Evolutionary conservation across 306 rosid genomes (phyloP).

Genomic region (Lablab purpureus): DNA sequence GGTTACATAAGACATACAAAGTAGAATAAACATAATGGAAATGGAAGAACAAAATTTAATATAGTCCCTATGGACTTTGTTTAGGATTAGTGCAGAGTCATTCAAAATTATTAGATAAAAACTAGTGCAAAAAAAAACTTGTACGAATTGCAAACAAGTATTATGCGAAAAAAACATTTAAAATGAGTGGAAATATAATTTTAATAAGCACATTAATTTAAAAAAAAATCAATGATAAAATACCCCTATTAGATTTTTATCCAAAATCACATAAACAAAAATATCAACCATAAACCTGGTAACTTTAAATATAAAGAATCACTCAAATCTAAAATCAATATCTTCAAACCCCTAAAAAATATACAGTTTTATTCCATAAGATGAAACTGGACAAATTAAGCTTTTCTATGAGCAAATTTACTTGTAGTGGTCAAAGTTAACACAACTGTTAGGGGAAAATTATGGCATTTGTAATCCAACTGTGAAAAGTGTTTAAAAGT

Average conservation of each 20-base stretch:
- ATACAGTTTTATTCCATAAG: not conserved
- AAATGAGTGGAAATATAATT: not conserved
- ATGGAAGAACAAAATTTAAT: not conserved
- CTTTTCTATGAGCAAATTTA: not conserved
- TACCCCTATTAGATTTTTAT: too few relatives aligned
- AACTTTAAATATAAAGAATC: too few relatives aligned
- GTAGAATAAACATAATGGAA: not conserved
- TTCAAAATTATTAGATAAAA: not conserved
- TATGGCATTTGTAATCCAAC: too few relatives aligned
- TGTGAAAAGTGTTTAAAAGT: too few relatives aligned
- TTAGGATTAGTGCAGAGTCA: not conserved
- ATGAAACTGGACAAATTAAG: not conserved
- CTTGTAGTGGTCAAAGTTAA: not conserved
- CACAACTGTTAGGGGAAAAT: too few relatives aligned
- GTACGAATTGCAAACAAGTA: too few relatives aligned
- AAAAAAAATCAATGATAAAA: too few relatives aligned
- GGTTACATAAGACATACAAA: not conserved
- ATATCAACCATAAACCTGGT: too few relatives aligned
- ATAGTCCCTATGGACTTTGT: not conserved
- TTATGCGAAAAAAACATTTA: not conserved
- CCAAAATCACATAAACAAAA: too few relatives aligned
- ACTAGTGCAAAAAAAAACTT: not conserved
- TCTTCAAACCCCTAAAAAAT: too few relatives aligned
- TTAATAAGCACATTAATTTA: too few relatives aligned
- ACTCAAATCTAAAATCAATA: too few relatives aligned